A percentile compares a stretch with the other conserved stretches of the same genome.
phyloP scores from a whole-genome alignment of 257 asterid genomes.

The Nicotiana tomentosiformis region DNA sequence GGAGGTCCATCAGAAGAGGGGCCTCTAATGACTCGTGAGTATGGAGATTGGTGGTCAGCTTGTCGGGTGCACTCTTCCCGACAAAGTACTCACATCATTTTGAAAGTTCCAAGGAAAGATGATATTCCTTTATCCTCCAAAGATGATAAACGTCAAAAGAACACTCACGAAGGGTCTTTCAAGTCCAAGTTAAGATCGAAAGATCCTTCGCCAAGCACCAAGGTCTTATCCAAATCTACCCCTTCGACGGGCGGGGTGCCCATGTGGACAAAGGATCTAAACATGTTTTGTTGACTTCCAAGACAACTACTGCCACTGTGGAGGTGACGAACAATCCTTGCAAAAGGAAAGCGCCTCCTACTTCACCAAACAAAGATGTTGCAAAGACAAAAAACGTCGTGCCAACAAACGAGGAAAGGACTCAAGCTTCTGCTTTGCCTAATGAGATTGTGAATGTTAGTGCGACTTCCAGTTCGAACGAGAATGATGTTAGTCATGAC shows the following conservation, averaged over 20 bases:
- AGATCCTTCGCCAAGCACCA: fast-evolving
- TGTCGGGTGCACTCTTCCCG: too few relatives aligned
- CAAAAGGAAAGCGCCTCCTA: not conserved
- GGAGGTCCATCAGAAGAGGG: not conserved
- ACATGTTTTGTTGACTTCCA: not conserved
- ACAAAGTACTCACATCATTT: not conserved
- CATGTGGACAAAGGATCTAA: not conserved
- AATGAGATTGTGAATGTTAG: not conserved
- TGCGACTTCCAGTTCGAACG: not conserved
- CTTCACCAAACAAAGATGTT: not conserved
- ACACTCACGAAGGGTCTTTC: not conserved
- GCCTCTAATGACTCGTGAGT: not conserved
- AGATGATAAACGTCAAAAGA: not conserved
- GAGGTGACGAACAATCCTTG: not conserved
- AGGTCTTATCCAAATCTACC: not conserved
- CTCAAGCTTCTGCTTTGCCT: too few relatives aligned
- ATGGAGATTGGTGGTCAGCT: not conserved
- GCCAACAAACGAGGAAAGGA: not conserved
- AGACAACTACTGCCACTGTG: not conserved
- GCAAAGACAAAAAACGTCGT: not conserved
- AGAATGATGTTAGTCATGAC: not conserved
- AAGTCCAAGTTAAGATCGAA: not conserved
- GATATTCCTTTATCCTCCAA: not conserved
- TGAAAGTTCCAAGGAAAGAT: not conserved
- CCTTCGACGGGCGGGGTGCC: not conserved